Base-by-base conservation (phyloP, 768 basidiomycete species). In the Scleroderma citrinum region DNA sequence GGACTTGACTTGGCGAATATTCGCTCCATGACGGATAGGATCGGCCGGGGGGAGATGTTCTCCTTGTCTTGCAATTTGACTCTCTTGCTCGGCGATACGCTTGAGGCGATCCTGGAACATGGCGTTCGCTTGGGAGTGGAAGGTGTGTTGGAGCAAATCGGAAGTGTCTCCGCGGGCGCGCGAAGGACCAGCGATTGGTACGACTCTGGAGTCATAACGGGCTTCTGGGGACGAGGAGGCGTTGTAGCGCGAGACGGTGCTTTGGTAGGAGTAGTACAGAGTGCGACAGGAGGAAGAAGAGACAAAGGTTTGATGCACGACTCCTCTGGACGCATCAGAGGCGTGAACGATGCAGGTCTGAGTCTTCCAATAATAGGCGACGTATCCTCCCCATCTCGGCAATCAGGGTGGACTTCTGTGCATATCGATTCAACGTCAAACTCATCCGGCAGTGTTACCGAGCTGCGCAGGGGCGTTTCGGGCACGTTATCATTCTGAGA, bases 31-130 rank as follows among this genome's bases (percentile, higher is more conserved):
- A 76, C 69, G 32, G 76, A 67, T 41, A 68, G 62, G 24, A 58
- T 49, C 8, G 56, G 56, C 5, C 64, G 52, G 30, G 78, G 81
- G 0, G 76, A 76, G 29, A 63, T 50, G 57, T 87, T 87, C 60
- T 88, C 85, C 65, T 87, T 87, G 61, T 83, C 65, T 1, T 58
- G 60, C 7, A 57, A 55, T 14, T 59, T 63, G 52, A 68, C 63
- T 45, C 71, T 68, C 50, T 73, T 72, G 53, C 70, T 72, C 19
- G 67, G 62, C 19, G 72, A 70, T 26, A 63, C 55, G 37, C 51
- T 57, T 19, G 49, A 48, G 30, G 56, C 56, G 34, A 49, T 21
- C 26, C 52, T 56, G 19, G 19, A 31, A 29, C n/a, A 19, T 24
- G 57, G 49, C 12, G 63, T 61, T 14, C 65, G 62, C 49, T 58